A percentile compares a stretch with the other conserved stretches of the same genome.
These are phyloP conservation scores for Smittium mucronatum DNA, from an alignment of 371 early-diverging fungal genomes.

Conservation along the genomic window DNA sequence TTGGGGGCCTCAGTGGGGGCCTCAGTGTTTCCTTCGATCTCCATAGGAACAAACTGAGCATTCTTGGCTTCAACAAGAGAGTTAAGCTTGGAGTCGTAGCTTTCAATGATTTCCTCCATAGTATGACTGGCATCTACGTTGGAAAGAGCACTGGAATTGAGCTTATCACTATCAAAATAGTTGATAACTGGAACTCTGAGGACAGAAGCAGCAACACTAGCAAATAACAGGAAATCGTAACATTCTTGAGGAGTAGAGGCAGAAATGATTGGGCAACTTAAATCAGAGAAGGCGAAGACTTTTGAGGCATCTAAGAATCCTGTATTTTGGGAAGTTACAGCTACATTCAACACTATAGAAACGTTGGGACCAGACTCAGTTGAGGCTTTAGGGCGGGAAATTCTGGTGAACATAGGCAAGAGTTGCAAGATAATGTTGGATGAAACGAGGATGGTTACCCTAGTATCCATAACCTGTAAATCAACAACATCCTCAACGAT, in stretches of 20 bases:
- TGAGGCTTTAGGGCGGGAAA: not conserved
- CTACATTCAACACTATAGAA: conserved; percentile 1
- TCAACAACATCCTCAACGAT: conserved; percentile 7
- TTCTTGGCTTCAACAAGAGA: no score
- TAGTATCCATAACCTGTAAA: not conserved
- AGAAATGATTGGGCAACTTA: not conserved
- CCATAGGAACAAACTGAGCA: conserved; percentile 16
- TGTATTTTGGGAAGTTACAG: not conserved
- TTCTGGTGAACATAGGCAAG: not conserved
- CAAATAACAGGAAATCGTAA: not conserved
- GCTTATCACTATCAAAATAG: conserved; percentile 40
- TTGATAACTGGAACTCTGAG: conserved; percentile 37
- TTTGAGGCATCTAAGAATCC: not conserved
- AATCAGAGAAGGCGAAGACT: conserved; percentile 3
- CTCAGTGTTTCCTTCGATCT: not conserved
- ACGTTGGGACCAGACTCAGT: not conserved
- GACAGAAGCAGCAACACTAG: conserved; percentile 17
- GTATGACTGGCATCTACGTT: conserved; percentile 38
- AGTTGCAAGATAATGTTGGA: conserved; percentile 2
- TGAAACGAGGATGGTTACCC: not conserved
- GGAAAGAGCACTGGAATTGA: conserved; percentile 41
- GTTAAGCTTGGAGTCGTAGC: not conserved
- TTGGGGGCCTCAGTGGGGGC: not conserved
- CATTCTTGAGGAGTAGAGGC: conserved; percentile 4
- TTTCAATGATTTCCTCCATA: not conserved